Conservation (phyloP, 257 asterid genomes). For the Capsicum baccatum region DNA sequence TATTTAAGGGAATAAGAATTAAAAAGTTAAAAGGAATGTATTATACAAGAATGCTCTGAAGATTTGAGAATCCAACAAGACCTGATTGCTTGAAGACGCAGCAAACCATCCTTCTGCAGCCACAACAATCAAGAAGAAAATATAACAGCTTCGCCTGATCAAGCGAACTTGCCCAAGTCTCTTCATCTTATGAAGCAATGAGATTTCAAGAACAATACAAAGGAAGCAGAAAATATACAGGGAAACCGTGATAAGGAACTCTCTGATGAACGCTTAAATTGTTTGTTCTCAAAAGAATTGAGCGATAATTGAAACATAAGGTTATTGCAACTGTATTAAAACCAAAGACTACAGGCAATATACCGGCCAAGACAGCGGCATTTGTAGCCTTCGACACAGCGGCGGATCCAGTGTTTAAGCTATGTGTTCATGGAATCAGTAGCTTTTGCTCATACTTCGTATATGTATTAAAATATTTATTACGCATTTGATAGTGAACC, state of each 20-base stretch:
- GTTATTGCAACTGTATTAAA: neutral
- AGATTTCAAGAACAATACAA: neutral
- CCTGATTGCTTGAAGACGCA: constrained; percentile 78
- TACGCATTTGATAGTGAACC: too few relatives aligned
- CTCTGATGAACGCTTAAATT: neutral
- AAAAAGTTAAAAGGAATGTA: constrained; percentile 1
- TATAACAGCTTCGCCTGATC: neutral
- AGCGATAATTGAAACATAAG: neutral
- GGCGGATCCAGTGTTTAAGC: too few relatives aligned
- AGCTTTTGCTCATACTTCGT: too few relatives aligned
- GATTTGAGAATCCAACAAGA: constrained; percentile 25
- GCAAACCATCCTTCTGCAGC: constrained; percentile 82
- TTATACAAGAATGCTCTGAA: neutral
- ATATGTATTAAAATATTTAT: too few relatives aligned
- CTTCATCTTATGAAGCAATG: neutral
- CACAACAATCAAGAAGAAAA: constrained; percentile 20
- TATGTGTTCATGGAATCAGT: too few relatives aligned
- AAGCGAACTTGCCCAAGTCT: neutral
- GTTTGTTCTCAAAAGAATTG: neutral
- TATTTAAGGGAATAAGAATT: neutral
- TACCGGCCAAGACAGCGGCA: neutral
- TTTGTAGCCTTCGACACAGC: neutral
- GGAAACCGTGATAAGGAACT: neutral
- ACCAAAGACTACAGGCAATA: neutral
- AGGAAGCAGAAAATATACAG: neutral